A percentile compares a stretch with the other conserved stretches of the same genome.
These are phyloP conservation scores for Beta corolliflora DNA, from an alignment of 179 eudicot genomes.

Conservation along the genomic window DNA sequence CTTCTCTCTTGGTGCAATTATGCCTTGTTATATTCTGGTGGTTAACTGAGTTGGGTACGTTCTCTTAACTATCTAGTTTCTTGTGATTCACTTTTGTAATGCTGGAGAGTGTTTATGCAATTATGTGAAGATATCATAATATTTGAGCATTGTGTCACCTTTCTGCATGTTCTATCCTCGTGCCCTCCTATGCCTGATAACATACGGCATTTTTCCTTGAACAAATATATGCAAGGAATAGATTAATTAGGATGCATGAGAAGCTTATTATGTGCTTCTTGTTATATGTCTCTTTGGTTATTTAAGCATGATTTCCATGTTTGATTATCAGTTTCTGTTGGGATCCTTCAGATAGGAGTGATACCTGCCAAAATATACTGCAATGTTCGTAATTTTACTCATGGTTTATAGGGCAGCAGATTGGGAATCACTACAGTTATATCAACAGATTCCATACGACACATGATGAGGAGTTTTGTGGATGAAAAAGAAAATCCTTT, in stretches of 20 bases:
- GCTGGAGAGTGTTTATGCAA: neutral
- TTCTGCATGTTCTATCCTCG: neutral
- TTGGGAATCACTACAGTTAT: constrained; percentile 92
- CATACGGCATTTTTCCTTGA: neutral
- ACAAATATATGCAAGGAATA: neutral
- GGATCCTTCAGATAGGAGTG: neutral
- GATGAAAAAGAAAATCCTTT: constrained; percentile 92
- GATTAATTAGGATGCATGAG: neutral
- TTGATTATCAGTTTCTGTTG: neutral
- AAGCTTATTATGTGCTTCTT: neutral
- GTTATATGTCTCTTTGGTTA: neutral
- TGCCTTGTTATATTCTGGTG: neutral
- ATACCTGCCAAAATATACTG: neutral
- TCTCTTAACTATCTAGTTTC: neutral
- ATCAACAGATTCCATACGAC: constrained; percentile 95
- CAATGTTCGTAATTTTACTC: neutral
- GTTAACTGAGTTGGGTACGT: neutral
- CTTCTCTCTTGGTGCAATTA: neutral
- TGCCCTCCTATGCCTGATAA: neutral
- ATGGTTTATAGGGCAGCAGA: constrained; percentile 74
- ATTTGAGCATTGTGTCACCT: neutral
- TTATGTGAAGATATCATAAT: neutral
- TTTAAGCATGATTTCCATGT: neutral
- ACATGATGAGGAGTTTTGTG: constrained; percentile 98
- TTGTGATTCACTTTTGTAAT: neutral